These are phyloP conservation scores for Pseudonitzschia pungens DNA, from an alignment of 108 stramenopile genomes.

Conservation along the genomic window DNA sequence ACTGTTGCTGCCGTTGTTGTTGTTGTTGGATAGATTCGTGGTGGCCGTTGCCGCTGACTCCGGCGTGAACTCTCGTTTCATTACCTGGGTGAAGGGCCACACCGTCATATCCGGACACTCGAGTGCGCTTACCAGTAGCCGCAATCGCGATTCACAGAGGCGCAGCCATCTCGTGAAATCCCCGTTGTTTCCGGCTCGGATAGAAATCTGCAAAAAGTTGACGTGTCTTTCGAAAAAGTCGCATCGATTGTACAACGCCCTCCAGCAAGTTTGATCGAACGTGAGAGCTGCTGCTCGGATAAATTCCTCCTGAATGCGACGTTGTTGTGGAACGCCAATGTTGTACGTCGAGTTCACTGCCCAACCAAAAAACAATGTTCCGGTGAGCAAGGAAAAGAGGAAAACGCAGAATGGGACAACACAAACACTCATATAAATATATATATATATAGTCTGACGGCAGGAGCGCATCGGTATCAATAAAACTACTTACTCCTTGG, in stretches of 20 bases:
- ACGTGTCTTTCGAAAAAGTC: slow-evolving; percentile 38
- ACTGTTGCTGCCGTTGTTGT: neutral
- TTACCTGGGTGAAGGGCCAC: slow-evolving; percentile 70
- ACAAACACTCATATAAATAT: neutral
- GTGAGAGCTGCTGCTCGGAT: slow-evolving; percentile 38
- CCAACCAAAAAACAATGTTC: neutral
- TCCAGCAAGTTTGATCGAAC: slow-evolving; percentile 17
- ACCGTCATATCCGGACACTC: slow-evolving; percentile 53
- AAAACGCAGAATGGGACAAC: neutral
- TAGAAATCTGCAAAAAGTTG: slow-evolving; percentile 57
- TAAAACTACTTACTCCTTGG: slow-evolving; percentile 64
- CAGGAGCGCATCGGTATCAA: neutral
- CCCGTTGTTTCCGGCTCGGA: slow-evolving; percentile 42
- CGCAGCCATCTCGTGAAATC: slow-evolving; percentile 77
- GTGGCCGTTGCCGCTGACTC: slow-evolving; percentile 18
- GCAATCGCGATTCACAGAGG: slow-evolving; percentile 71
- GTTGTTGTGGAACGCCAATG: slow-evolving; percentile 84
- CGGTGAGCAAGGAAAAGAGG: neutral
- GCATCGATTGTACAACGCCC: slow-evolving; percentile 18
- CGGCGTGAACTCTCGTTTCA: slow-evolving; percentile 40
- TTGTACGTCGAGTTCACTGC: slow-evolving; percentile 94
- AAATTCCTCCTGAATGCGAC: slow-evolving; percentile 80
- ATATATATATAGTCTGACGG: no score
- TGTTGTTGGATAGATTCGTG: neutral
- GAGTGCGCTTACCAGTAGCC: slow-evolving; percentile 57